These are phyloP conservation scores for Kwoniella botswanensis DNA, from an alignment of 768 basidiomycete genomes.

Conservation along the genomic window DNA sequence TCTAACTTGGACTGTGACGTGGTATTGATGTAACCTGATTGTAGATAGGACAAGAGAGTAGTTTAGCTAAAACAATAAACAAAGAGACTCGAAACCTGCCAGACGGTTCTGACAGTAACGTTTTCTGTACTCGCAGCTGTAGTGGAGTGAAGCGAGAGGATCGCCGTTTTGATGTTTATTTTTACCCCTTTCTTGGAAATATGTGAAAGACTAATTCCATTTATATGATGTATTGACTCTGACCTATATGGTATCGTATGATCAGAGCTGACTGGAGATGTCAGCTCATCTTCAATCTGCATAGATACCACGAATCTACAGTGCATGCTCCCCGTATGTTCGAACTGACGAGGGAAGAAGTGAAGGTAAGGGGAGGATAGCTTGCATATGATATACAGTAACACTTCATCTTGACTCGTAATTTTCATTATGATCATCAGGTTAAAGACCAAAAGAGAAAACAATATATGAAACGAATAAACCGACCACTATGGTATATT, in stretches of 20 bases:
- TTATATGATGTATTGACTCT: slow-evolving; percentile 1
- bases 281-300: neutral
- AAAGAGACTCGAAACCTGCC: no score
- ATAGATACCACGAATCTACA: neutral
- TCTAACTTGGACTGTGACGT: neutral
- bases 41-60: neutral
- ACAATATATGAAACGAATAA: neutral
- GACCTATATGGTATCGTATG: neutral
- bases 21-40: neutral
- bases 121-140: slow-evolving; percentile 5
- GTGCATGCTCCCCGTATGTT: no score
- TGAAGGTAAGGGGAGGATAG: neutral
- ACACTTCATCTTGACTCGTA: no score
- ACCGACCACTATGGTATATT: neutral
- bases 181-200: neutral
- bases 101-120: neutral
- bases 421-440: no score
- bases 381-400: neutral
- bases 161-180: neutral
- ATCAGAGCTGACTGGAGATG: neutral
- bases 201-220: neutral
- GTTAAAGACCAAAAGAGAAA: neutral
- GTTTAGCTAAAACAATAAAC: slow-evolving; percentile 8
- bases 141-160: neutral
- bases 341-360: no score